Conservation (phyloP, 2,329 filamentous ascomycete species). For the Pseudogymnoascus sp. region DNA sequence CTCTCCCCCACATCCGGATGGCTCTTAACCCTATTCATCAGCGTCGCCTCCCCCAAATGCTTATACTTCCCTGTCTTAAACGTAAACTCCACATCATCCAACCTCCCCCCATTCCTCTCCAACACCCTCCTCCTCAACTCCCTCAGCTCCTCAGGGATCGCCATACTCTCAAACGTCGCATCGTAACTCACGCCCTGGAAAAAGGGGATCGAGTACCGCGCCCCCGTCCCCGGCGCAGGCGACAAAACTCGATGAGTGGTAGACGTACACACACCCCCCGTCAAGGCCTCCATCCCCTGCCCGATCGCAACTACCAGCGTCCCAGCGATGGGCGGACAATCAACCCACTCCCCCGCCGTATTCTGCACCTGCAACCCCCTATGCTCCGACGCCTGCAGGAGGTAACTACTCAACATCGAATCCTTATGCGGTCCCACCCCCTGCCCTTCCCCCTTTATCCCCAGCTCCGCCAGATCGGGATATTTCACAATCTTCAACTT, state of each 20-base stretch:
- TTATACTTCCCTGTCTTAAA: constrained; percentile 59
- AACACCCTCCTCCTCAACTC: constrained; percentile 52
- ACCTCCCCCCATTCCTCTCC: constrained; percentile 42
- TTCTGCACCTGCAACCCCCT: constrained; percentile 77
- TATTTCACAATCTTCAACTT: constrained; percentile 89
- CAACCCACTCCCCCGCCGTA: constrained; percentile 67
- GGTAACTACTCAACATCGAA: constrained; percentile 72
- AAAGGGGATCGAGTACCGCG: constrained; percentile 74
- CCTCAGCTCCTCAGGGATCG: constrained; percentile 52
- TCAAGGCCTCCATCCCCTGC: constrained; percentile 78
- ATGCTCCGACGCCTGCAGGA: constrained; percentile 72
- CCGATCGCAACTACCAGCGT: constrained; percentile 84
- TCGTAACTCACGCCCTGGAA: constrained; percentile 80
- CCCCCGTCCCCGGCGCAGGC: constrained; percentile 57
- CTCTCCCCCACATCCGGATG: constrained; percentile 79
- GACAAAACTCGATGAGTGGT: constrained; percentile 81
- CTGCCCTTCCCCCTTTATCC: constrained; percentile 40
- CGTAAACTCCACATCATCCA: constrained; percentile 79
- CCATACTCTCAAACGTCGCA: constrained; percentile 61
- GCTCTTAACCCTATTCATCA: constrained; percentile 77
- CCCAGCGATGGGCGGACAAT: constrained; percentile 64
- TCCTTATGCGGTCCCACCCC: constrained; percentile 76
- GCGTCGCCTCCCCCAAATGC: constrained; percentile 70
- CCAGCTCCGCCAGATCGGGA: constrained; percentile 59
- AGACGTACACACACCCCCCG: constrained; percentile 69